Percentiles rank a stretch among this genome's conserved stretches.
These are phyloP conservation scores for Lentinus tigrinus DNA, from an alignment of 768 basidiomycete species.

Conservation along the genomic window DNA sequence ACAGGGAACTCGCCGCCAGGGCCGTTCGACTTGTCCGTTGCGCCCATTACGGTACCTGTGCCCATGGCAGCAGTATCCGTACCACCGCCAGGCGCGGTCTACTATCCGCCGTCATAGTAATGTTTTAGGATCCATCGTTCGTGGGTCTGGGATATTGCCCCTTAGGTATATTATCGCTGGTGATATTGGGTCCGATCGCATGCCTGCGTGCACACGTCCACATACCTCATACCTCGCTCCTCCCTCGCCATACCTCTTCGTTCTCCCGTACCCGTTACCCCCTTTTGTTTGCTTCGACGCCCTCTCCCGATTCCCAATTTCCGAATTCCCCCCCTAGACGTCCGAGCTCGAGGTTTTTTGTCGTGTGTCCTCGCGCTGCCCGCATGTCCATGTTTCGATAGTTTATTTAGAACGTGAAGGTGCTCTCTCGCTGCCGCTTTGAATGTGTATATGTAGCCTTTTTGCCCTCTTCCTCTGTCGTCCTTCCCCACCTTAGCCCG, in stretches of 20 bases:
- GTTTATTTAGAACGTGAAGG: constrained; percentile 12
- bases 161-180: constrained; percentile 1
- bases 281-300: neutral
- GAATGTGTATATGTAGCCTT: constrained; percentile 8
- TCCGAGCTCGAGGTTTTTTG: neutral
- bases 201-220: neutral
- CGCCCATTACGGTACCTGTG: constrained; percentile 3
- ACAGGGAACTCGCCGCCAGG: constrained; percentile 26
- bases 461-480: neutral
- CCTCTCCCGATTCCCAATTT: no score
- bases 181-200: constrained; percentile 5
- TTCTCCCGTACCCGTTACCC: neutral
- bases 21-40: constrained; percentile 9
- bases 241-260: neutral
- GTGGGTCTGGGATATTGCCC: neutral
- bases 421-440: constrained; percentile 5
- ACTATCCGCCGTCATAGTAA: constrained; percentile 16
- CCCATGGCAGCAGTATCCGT: neutral
- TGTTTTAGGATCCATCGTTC: neutral
- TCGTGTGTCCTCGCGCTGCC: neutral
- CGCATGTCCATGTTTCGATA: constrained; percentile 3
- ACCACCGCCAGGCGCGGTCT: constrained; percentile 8
- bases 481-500: neutral
- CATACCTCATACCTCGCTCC: neutral
- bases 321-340: no score